phyloP scores from a whole-genome alignment of 441 rosid species.

The Syzygium syzygioides region DNA sequence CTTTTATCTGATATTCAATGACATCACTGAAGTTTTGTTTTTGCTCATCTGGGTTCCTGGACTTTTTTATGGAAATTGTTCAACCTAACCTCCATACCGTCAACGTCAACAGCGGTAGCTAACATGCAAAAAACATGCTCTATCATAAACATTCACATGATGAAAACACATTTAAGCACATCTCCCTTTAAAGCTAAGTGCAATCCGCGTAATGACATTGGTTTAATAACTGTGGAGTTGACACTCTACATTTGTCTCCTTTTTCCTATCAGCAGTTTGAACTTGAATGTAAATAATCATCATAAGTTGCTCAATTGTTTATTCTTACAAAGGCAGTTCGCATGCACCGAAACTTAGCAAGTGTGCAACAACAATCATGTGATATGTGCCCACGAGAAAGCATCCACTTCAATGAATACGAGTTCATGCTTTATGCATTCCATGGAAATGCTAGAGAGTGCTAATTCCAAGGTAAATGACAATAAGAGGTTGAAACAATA shows the following conservation, averaged over 20 bases:
- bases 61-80: not conserved
- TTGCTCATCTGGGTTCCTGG: not conserved
- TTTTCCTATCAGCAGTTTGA: not conserved
- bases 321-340: not conserved
- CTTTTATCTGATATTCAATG: not conserved
- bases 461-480: not conserved
- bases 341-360: not conserved
- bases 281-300: not conserved
- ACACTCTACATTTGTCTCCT: not conserved
- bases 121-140: not conserved
- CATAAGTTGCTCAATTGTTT: not conserved
- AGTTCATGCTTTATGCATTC: not conserved
- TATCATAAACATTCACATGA: not conserved
- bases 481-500: conserved; percentile 11
- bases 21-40: not conserved
- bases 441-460: not conserved
- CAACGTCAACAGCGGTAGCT: not conserved
- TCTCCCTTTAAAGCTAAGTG: not conserved
- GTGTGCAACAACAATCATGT: not conserved
- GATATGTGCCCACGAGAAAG: not conserved
- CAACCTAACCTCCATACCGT: not conserved
- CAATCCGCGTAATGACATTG: not conserved
- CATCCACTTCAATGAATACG: not conserved
- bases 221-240: not conserved
- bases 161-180: not conserved